Conservation (phyloP, 805 yeast species). For the fission yeast (Schizosaccharomyces pombe) region DNA sequence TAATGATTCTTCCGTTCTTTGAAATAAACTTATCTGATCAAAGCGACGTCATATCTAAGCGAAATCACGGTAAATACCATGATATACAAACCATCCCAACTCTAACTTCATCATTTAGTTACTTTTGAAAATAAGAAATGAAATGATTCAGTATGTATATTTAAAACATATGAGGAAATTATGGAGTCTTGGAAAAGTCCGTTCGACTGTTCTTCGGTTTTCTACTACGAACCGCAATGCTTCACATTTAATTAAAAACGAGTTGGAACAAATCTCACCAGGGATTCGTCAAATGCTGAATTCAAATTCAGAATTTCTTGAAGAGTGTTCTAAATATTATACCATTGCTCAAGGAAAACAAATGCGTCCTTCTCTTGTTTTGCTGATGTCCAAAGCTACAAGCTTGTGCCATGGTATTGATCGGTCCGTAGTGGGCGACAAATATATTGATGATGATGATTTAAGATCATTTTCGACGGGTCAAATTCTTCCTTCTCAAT, state of each 20-base stretch:
- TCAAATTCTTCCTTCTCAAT: slow-evolving; percentile 78
- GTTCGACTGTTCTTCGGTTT: neutral
- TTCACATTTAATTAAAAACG: neutral
- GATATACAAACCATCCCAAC: neutral
- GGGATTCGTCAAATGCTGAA: neutral
- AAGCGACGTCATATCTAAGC: no score
- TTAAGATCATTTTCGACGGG: neutral
- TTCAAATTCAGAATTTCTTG: neutral
- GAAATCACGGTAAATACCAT: neutral
- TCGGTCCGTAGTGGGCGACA: neutral
- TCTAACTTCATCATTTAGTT: neutral
- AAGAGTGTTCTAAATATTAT: slow-evolving; percentile 41
- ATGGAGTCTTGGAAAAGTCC: neutral
- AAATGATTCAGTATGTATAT: neutral
- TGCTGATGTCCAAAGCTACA: slow-evolving; percentile 61
- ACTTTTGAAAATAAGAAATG: neutral
- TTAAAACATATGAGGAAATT: neutral
- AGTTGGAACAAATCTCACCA: neutral
- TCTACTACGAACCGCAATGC: neutral
- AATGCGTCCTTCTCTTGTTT: slow-evolving; percentile 72
- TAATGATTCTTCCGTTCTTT: no score
- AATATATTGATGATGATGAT: neutral
- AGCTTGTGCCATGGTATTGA: neutral
- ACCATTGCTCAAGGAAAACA: slow-evolving; percentile 93
- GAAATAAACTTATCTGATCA: no score